Evolutionary conservation across 768 basidiomycete species (phyloP), one percentile per base, ranked within the genome.

Genomic region (Termitomyces sp.): DNA sequence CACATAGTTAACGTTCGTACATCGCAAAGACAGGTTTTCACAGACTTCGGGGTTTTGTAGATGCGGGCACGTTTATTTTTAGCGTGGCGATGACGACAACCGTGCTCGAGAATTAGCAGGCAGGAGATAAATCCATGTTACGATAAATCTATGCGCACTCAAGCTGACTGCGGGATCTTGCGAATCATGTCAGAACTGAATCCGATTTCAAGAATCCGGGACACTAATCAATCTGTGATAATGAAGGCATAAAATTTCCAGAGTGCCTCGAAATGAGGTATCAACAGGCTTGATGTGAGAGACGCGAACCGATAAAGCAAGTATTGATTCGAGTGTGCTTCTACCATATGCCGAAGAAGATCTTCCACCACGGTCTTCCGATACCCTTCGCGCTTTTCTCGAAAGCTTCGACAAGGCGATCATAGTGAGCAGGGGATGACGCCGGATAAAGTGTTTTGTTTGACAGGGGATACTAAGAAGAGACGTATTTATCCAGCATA

Each of bases 351-450:
- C 83, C 82, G 63, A 93, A 86, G 70, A 93, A 89, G 43, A 88
- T 73, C 69, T 93, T 91, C 91, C 91, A 93, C 87, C 87, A 86
- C 2, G 91, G 89, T 55, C 91, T 76, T 34, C 81, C 81, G 44
- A 91, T 87, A n/a, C 91, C 91, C 65, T 85, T 76, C 12, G 84
- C 81, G 64, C 87, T 89, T 72, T 87, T 89, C 58, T 90, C 84
- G 60, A 87, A 84, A 5, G 84, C 91, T 64, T 89, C 88, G 1
- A 83, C 77, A 9, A 93, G 80, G 26, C 87, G 82, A 44, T 84
- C 78, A 64, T 93, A 93, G 71, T 93, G 84, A 52, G 77, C 72
- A 27, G 90, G 89, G 71, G 81, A 82, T 5, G 90, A 90, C 12
- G 84, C 82, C 4, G 91, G 91, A 48, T 80, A 76, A 53, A 90